Percentiles rank a stretch among this genome's conserved stretches.
Evolutionary conservation across 257 asterid species (phyloP).

Genomic region (Coffea canephora): DNA sequence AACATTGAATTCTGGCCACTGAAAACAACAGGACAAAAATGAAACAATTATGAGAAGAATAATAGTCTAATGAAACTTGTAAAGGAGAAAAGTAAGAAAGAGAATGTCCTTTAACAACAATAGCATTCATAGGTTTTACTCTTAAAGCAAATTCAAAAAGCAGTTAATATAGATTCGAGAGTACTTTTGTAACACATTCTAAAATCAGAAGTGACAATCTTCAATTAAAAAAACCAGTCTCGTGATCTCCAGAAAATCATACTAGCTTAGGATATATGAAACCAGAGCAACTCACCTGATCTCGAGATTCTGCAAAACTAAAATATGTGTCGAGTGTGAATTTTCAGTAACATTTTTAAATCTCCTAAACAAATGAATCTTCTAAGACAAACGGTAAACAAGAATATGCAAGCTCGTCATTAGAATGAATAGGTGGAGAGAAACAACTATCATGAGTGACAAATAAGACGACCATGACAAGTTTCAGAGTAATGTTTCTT

Average conservation of each 20-base stretch:
- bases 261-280: neutral
- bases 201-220: neutral
- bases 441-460: neutral
- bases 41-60: conserved; percentile 12
- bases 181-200: neutral
- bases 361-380: neutral
- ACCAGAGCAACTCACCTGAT: neutral
- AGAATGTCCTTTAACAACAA: neutral
- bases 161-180: neutral
- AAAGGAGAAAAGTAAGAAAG: neutral
- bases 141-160: neutral
- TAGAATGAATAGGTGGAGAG: neutral
- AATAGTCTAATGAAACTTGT: neutral
- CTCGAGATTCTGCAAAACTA: neutral
- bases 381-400: neutral
- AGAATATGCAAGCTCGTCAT: neutral
- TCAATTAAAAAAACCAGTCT: neutral
- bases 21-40: conserved; percentile 27
- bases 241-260: neutral
- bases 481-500: neutral
- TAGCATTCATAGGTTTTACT: neutral
- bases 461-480: neutral
- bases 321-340: neutral
- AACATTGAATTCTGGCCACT: conserved; percentile 87
- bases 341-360: neutral